Conservation (phyloP, 192 early-diverging fungal species). For the Chytriomyces hyalinus region DNA sequence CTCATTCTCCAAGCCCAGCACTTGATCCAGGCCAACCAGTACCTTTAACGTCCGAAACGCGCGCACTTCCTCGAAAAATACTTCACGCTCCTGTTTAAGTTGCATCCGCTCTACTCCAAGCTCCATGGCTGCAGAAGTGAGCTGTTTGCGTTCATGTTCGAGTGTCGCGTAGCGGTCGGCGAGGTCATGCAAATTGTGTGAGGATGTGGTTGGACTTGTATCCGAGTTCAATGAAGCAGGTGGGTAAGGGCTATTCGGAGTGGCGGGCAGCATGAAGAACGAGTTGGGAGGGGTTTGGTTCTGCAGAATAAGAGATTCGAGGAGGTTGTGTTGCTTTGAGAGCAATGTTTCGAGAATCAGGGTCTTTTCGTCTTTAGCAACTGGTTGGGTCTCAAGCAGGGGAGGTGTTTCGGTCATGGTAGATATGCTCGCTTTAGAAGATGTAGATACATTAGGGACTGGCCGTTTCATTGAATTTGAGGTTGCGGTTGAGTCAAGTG, state of each 20-base stretch:
- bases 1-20: neutral
- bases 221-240: neutral
- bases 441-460: too few species aligned
- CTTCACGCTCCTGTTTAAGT: neutral
- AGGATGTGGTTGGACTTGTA: neutral
- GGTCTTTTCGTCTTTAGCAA: neutral
- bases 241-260: neutral
- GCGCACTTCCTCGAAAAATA: constrained; percentile 2
- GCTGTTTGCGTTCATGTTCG: constrained; percentile 1
- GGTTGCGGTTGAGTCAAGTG: too few species aligned
- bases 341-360: neutral
- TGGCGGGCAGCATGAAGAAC: neutral
- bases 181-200: neutral
- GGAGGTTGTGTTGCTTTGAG: neutral
- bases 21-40: constrained; percentile 7
- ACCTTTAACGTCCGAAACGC: neutral
- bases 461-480: too few species aligned
- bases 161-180: neutral
- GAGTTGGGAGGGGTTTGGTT: neutral
- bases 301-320: neutral
- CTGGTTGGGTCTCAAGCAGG: neutral
- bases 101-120: neutral
- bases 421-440: too few species aligned
- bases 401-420: neutral
- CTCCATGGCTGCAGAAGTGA: neutral